phyloP scores from a whole-genome alignment of 129 eudicot genomes.

The Flaveria bidentis region DNA sequence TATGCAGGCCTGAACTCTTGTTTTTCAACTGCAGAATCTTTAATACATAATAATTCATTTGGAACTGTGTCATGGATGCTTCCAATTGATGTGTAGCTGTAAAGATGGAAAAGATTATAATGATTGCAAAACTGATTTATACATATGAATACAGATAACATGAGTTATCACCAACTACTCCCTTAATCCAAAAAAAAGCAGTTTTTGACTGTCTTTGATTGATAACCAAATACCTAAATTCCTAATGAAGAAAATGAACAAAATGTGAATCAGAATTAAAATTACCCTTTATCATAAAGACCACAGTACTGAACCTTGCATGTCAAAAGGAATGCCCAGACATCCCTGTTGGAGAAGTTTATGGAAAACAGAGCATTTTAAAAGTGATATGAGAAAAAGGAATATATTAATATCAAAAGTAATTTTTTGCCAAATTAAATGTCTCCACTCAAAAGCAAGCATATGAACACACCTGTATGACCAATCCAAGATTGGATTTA shows the following conservation, averaged over 20 bases:
- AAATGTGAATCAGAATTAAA: not conserved
- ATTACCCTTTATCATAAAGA: slow-evolving; percentile 97
- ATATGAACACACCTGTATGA: slow-evolving; percentile 69
- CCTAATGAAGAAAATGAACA: not conserved
- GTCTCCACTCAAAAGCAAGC: not conserved
- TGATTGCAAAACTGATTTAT: slow-evolving; percentile 6
- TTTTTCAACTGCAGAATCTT: slow-evolving; percentile 45
- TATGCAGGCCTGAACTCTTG: slow-evolving; percentile 75
- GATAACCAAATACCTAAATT: slow-evolving; percentile 11
- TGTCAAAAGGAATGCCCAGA: slow-evolving; percentile 86
- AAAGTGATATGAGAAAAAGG: slow-evolving; percentile 1
- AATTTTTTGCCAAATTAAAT: not conserved
- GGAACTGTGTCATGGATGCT: slow-evolving; percentile 92
- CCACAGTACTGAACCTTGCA: slow-evolving; percentile 92
- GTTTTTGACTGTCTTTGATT: slow-evolving; percentile 14
- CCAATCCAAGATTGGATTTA: slow-evolving; percentile 97
- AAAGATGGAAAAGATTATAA: not conserved
- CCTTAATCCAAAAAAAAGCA: not conserved
- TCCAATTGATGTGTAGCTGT: slow-evolving; percentile 94
- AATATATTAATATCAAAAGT: not conserved
- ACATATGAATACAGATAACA: not conserved
- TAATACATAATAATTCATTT: slow-evolving; percentile 55
- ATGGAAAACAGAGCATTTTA: slow-evolving; percentile 23
- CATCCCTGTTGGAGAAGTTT: slow-evolving; percentile 62
- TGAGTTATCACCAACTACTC: slow-evolving; percentile 2